Percentiles rank a stretch among this genome's conserved stretches.
Conservation (phyloP, 495 filamentous ascomycete genomes). For the Penicillium chermesinum region DNA sequence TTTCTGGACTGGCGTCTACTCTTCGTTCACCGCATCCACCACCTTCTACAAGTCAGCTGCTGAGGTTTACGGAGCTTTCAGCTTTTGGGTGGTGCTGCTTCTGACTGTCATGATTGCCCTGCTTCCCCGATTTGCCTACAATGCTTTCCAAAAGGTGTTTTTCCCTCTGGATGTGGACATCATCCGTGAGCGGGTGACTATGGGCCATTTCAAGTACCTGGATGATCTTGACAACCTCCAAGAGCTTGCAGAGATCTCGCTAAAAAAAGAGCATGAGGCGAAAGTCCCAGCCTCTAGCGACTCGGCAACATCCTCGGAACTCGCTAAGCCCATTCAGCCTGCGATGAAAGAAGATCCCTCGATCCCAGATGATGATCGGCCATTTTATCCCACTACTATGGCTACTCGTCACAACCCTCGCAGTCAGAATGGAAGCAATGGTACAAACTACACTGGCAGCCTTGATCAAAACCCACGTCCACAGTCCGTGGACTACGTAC, state of each 20-base stretch:
- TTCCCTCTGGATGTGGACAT: constrained; percentile 93
- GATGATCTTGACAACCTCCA: constrained; percentile 45
- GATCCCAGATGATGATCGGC: constrained; percentile 75
- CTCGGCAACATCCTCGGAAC: constrained; percentile 57
- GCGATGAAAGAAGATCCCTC: constrained; percentile 50
- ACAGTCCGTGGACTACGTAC: constrained; percentile 61
- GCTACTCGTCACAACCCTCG: constrained; percentile 64
- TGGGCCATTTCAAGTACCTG: constrained; percentile 72
- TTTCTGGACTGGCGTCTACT: constrained; percentile 95
- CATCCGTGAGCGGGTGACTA: constrained; percentile 81
- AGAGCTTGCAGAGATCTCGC: constrained; percentile 14
- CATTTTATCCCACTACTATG: constrained; percentile 77
- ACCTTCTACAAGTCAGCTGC: constrained; percentile 73
- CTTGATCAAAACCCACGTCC: constrained; percentile 40
- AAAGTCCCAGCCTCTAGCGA: constrained; percentile 28
- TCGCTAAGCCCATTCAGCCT: constrained; percentile 59
- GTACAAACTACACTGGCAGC: constrained; percentile 80
- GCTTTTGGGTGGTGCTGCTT: constrained; percentile 80
- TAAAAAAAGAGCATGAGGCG: constrained; percentile 22
- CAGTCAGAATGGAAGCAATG: constrained; percentile 88
- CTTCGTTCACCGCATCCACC: constrained; percentile 57
- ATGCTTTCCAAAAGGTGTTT: constrained; percentile 86
- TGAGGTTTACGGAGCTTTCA: constrained; percentile 71
- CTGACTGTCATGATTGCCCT: constrained; percentile 73
- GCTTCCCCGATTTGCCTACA: constrained; percentile 78